Evolutionary conservation across 1,139 yeast species (phyloP), one percentile per base, ranked within the genome.

Genomic region (Debaryomycetaceae sp.): DNA sequence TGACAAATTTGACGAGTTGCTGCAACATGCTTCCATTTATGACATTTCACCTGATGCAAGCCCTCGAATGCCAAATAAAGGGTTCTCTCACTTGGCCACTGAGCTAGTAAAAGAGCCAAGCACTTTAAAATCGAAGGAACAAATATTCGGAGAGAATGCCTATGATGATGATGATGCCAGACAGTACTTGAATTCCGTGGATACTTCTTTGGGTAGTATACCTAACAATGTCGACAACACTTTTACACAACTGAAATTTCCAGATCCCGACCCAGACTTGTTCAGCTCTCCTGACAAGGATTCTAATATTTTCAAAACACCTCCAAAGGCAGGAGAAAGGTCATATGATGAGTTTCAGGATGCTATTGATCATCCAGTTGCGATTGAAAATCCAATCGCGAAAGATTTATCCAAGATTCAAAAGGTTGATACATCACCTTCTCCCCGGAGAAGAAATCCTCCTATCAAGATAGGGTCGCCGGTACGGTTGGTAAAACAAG

Each of bases 401-500:
- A n/a, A 39, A n/a, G 36, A 30, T 17, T 24, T 7, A 14, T 2
- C 6, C 17, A 24, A 36, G n/a, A 17, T 36, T 13, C 6, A 22
- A 11, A 36, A 22, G 38, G 6, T 23, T 6, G 38, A 36, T 5
- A 8, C 2, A 20, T 14, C 38, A 9, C n/a, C 24, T 27, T 27
- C 34, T 30, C 40, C 40, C 8, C 23, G n/a, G 24, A 34, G 23
- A 20, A 59, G 52, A 38, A 53, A 51, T 36, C 52, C 65, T 23
- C 71, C 75, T 4, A 72, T 73, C 38, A 72, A 73, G 50, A 70
- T 72, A 44, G 67, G 69, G 6, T 68, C 74, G 2, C 78, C 78
- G 1, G 59, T 71, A 31, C 63, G 62, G 45, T 51, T 71, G 37
- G 62, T 68, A 13, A 68, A 62, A 49, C 59, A 59, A 23, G 67